Evolutionary conservation across 805 yeast species (phyloP).

Genomic region (Sungouiella thailandica): DNA sequence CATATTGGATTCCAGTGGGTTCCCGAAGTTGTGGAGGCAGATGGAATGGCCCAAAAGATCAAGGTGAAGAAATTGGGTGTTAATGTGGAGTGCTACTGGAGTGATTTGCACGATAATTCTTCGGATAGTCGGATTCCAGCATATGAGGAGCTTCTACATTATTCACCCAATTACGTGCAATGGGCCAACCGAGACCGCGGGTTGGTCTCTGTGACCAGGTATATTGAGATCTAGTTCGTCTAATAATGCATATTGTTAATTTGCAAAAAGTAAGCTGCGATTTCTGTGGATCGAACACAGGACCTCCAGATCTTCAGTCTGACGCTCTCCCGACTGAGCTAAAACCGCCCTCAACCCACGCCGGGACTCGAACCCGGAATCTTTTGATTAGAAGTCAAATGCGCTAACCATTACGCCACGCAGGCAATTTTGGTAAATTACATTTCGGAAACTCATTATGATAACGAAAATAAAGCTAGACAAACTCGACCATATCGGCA

Average conservation of each 20-base stretch:
- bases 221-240: conserved; percentile 31
- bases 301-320: conserved; percentile 19
- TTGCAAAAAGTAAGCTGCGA: not conserved
- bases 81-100: conserved; percentile 68
- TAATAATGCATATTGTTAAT: not conserved
- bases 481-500: too few relatives aligned
- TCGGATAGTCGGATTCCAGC: conserved; percentile 57
- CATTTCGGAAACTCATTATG: not conserved
- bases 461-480: too few relatives aligned
- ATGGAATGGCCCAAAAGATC: conserved; percentile 23
- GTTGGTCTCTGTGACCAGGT: conserved; percentile 53
- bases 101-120: conserved; percentile 52
- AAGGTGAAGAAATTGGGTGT: conserved; percentile 45
- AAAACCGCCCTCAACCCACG: conserved; percentile 18
- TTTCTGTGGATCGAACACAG: conserved; percentile 13
- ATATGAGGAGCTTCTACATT: conserved; percentile 61
- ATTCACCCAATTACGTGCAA: conserved; percentile 58
- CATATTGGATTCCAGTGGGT: conserved; percentile 74
- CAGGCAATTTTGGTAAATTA: conserved; percentile 13
- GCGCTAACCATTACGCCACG: conserved; percentile 19
- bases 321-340: conserved; percentile 27
- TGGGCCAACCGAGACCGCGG: conserved; percentile 69
- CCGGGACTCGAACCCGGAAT: conserved; percentile 20
- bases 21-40: conserved; percentile 49
- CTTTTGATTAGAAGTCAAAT: conserved; percentile 17